These are phyloP conservation scores for Coemansia sp. DNA, from an alignment of 192 early-diverging fungal species.

Conservation along the genomic window DNA sequence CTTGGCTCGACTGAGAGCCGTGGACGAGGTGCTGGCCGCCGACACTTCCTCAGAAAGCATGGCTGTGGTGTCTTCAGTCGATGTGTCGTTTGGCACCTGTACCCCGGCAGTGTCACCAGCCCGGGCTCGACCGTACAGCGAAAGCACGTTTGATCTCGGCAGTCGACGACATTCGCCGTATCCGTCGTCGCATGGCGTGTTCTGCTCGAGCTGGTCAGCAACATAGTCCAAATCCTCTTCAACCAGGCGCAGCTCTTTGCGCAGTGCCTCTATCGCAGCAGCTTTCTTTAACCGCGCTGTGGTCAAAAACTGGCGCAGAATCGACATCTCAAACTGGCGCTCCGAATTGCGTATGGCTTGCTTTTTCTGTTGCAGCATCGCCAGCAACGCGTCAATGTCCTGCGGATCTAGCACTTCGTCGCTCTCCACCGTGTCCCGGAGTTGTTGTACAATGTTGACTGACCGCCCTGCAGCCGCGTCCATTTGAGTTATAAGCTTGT, in stretches of 20 bases:
- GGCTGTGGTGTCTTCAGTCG: conserved; percentile 5
- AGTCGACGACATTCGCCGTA: conserved; percentile 12
- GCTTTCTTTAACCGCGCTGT: conserved; percentile 59
- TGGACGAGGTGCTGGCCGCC: not conserved
- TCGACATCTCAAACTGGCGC: conserved; percentile 57
- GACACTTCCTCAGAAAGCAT: not conserved
- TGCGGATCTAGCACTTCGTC: conserved; percentile 30
- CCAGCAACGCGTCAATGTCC: conserved; percentile 65
- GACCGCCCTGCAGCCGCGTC: conserved; percentile 12
- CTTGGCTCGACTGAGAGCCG: conserved; percentile 5
- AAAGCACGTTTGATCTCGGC: conserved; percentile 7
- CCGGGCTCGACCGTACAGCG: conserved; percentile 3
- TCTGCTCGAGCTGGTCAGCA: conserved; percentile 40
- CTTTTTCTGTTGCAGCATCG: conserved; percentile 61
- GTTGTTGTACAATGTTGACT: conserved; percentile 25
- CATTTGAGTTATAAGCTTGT: conserved; percentile 36
- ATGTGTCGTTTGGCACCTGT: conserved; percentile 37
- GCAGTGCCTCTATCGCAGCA: conserved; percentile 44
- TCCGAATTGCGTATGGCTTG: conserved; percentile 57
- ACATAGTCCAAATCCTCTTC: conserved; percentile 46
- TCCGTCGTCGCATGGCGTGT: conserved; percentile 9
- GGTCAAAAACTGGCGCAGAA: conserved; percentile 65
- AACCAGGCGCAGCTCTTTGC: conserved; percentile 42
- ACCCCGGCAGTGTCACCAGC: conserved; percentile 19
- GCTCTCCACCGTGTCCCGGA: conserved; percentile 37